Evolutionary conservation across 257 asterid species (phyloP).

Genomic region (Nicotiana sylvestris): DNA sequence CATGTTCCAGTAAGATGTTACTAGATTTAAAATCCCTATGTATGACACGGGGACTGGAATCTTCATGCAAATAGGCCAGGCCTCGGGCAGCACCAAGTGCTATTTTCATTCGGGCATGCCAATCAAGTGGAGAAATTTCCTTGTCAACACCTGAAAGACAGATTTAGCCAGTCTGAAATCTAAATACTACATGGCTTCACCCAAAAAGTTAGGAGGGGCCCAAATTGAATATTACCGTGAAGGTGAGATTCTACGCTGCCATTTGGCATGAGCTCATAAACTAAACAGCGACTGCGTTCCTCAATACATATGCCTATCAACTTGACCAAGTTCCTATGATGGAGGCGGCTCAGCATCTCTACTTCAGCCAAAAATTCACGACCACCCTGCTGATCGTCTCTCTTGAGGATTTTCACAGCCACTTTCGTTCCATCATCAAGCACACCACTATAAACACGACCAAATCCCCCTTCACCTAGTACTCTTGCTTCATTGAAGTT

Average conservation of each 20-base stretch:
- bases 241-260: slow-evolving; percentile 94
- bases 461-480: slow-evolving; percentile 97
- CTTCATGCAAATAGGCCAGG: slow-evolving; percentile 91
- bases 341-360: slow-evolving; percentile 95
- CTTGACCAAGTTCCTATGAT: slow-evolving; percentile 86
- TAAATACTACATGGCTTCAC: not conserved
- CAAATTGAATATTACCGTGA: slow-evolving; percentile 52
- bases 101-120: slow-evolving; percentile 82
- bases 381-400: slow-evolving; percentile 86
- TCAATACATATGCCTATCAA: slow-evolving; percentile 82
- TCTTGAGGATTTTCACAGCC: slow-evolving; percentile 83
- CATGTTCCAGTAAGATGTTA: slow-evolving; percentile 81
- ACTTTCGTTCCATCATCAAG: slow-evolving; percentile 76
- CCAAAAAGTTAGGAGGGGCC: not conserved
- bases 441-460: slow-evolving; percentile 76
- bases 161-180: not conserved
- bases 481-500: slow-evolving; percentile 63
- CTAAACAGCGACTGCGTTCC: slow-evolving; percentile 73
- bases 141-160: slow-evolving; percentile 58
- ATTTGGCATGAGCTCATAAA: slow-evolving; percentile 71
- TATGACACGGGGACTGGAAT: slow-evolving; percentile 92
- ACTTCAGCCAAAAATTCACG: slow-evolving; percentile 96
- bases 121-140: slow-evolving; percentile 71
- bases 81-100: slow-evolving; percentile 98
- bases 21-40: slow-evolving; percentile 95